phyloP scores from a whole-genome alignment of 441 rosid species.

The Croton laevigatus region DNA sequence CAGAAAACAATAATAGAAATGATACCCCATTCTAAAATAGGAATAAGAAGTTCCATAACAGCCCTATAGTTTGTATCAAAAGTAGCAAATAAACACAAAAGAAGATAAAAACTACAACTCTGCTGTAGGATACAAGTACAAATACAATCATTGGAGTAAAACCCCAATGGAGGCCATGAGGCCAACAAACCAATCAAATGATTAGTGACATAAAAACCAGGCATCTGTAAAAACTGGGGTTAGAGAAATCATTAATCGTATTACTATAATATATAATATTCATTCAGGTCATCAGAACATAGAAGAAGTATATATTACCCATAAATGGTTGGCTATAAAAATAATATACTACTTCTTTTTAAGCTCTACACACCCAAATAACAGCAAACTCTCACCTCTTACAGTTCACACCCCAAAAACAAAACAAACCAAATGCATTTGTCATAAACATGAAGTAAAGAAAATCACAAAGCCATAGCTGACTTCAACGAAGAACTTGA shows the following conservation, averaged over 20 bases:
- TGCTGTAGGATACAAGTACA: background rate
- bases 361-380: background rate
- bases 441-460: background rate
- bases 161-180: conserved; percentile 10
- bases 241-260: background rate
- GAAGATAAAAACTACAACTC: background rate
- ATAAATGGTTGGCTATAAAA: background rate
- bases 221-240: background rate
- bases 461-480: background rate
- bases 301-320: background rate
- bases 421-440: background rate
- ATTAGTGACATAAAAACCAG: background rate
- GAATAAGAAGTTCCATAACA: background rate
- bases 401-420: conserved; percentile 13
- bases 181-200: background rate
- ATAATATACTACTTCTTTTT: background rate
- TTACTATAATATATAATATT: background rate
- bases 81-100: background rate
- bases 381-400: background rate
- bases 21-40: background rate
- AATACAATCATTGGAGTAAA: background rate
- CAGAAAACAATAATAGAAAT: background rate
- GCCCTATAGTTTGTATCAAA: background rate
- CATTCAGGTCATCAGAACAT: background rate
- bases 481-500: background rate